Evolutionary conservation across 495 filamentous ascomycete species (phyloP).

Genomic region (Tricharina praecox): DNA sequence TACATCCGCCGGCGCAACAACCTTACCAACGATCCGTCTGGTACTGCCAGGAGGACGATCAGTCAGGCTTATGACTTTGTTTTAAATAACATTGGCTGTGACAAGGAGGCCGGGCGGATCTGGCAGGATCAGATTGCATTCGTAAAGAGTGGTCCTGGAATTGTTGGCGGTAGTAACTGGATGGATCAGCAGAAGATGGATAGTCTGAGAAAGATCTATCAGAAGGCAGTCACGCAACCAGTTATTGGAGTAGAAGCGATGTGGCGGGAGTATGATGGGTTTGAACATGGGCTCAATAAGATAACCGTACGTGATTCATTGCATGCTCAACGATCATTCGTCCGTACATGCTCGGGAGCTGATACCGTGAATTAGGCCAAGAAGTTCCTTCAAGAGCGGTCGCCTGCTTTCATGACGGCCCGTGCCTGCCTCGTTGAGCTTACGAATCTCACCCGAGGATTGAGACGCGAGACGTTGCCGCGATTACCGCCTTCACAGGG

Average conservation of each 20-base stretch:
- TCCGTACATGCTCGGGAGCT: background rate
- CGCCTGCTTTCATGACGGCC: conserved; percentile 83
- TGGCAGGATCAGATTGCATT: conserved; percentile 92
- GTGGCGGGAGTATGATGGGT: conserved; percentile 95
- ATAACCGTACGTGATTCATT: conserved; percentile 42
- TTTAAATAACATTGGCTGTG: conserved; percentile 71
- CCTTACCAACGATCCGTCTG: conserved; percentile 59
- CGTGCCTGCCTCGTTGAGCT: conserved; percentile 67
- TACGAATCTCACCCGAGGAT: conserved; percentile 63
- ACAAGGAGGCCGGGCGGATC: conserved; percentile 76
- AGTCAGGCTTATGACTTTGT: conserved; percentile 79
- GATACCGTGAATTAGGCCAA: conserved; percentile 45
- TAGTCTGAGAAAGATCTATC: conserved; percentile 71
- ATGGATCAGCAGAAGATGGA: conserved; percentile 98
- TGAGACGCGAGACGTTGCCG: conserved; percentile 63
- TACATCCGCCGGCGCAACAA: conserved; percentile 86
- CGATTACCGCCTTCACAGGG: conserved; percentile 65
- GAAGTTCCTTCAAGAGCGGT: conserved; percentile 81
- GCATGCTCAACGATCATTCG: background rate
- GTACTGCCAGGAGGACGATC: conserved; percentile 56
- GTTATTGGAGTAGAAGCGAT: conserved; percentile 59
- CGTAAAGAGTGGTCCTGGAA: conserved; percentile 67
- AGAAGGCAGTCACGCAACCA: conserved; percentile 69
- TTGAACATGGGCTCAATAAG: conserved; percentile 86
- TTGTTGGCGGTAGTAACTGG: conserved; percentile 69